Base-by-base conservation (phyloP, 1,284 basidiomycete species). In the Sutorius eximius region DNA sequence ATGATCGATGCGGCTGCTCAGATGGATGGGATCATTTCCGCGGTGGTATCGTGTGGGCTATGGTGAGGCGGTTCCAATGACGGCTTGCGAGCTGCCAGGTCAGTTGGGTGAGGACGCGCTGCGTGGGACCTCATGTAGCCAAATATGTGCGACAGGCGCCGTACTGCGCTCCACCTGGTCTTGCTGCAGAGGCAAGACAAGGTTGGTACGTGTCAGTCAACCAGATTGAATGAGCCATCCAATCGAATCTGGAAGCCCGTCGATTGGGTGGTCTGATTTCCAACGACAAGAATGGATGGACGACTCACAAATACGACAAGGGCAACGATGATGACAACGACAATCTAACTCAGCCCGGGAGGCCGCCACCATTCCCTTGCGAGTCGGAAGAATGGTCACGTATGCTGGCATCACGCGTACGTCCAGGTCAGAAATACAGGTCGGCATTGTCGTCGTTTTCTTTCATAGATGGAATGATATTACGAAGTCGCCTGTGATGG, bases 21-120 rank as follows among this genome's bases (percentile, higher is more conserved):
- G 45, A 56, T 45, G 52, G 49, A 45, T 40, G 45, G 43, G 49
- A 43, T 50, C 52, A 69, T 70, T 63, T 70, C 64, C 68, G 68
- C 45, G 54, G 59, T 54, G 42, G 55, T 48, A 40, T 57, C 37
- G 55, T 34, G 43, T 20, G 41, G n/a, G 41, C 9, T 36, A 30
- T 33, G 44, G 36, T 29, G 10, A 41, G 43, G 44, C 4, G 30
- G 44, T 60, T 62, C 63, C 50, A 38, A 38, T 49, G 45, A 55
- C 52, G 5, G 29, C 46, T 63, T 47, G 56, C 52, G 56, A 49
- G 45, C 10, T 51, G 52, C 10, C 41, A 33, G 37, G 43, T 15
- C 55, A 49, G 29, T 38, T 44, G 22, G 32, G 54, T 50, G 54
- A 41, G 48, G 45, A 24, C 27, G n/a, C 24, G 27, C 18, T 54